These are phyloP conservation scores for Metarhizium guizhouense DNA, from an alignment of 2,329 filamentous ascomycete genomes.

Conservation along the genomic window DNA sequence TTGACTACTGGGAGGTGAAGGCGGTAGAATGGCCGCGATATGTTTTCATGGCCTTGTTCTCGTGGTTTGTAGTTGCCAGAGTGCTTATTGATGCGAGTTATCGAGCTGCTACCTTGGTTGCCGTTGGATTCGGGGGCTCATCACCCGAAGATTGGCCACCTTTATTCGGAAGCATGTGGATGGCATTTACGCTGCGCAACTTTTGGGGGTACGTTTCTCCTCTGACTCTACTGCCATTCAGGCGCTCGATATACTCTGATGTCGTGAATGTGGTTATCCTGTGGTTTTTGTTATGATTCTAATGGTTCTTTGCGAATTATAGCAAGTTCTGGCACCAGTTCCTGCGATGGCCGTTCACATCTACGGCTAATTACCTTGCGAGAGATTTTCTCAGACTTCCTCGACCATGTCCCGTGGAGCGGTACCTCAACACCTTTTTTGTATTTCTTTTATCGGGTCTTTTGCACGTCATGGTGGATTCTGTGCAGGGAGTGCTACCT, in stretches of 20 bases:
- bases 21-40: neutral
- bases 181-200: neutral
- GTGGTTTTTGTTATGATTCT: no score
- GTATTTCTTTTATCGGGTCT: neutral
- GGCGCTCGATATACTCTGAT: no score
- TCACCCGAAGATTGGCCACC: neutral
- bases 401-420: neutral
- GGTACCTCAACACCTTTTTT: neutral
- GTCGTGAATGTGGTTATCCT: no score
- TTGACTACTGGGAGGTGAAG: neutral
- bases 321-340: slow-evolving; percentile 1
- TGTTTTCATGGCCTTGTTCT: neutral
- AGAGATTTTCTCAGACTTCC: neutral
- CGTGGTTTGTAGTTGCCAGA: neutral
- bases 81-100: neutral
- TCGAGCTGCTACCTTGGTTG: neutral
- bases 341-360: neutral
- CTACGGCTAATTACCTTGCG: neutral
- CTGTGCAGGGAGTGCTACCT: neutral
- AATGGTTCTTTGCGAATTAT: neutral
- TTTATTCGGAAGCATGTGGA: neutral
- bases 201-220: neutral
- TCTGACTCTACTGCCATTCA: neutral
- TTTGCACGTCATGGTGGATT: neutral
- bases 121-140: neutral